A percentile compares a stretch with the other conserved stretches of the same genome.
Conservation (phyloP, 2,329 filamentous ascomycete species). For the Rhytidhysteron rufulum region DNA sequence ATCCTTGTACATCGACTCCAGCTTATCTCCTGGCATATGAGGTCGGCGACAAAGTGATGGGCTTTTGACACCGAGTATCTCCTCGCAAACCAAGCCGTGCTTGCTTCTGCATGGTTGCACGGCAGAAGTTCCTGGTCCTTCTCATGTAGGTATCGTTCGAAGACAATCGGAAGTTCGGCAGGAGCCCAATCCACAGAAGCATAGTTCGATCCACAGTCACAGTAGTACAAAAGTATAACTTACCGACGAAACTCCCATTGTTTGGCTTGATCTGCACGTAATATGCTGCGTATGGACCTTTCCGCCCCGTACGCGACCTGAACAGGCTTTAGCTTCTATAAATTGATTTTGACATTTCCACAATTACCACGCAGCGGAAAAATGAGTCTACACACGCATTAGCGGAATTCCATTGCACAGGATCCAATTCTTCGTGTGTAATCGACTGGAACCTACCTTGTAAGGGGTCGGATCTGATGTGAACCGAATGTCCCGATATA, state of each 20-base stretch:
- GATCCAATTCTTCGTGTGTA: neutral
- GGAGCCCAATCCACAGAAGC: no score
- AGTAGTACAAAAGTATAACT: constrained; percentile 29
- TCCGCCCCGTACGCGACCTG: constrained; percentile 77
- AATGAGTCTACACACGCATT: constrained; percentile 60
- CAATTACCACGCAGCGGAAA: constrained; percentile 68
- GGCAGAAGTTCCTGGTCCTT: neutral
- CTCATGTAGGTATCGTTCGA: no score
- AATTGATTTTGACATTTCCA: neutral
- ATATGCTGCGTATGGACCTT: constrained; percentile 84
- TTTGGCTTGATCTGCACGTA: constrained; percentile 78
- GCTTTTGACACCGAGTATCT: no score
- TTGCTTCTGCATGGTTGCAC: neutral
- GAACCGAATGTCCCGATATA: constrained; percentile 83
- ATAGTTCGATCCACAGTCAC: no score
- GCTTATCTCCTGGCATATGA: no score
- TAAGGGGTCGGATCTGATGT: constrained; percentile 82
- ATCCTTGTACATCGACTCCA: no score
- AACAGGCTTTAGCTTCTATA: constrained; percentile 6
- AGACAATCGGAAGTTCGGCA: no score
- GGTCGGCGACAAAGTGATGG: no score
- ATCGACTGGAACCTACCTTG: constrained; percentile 56
- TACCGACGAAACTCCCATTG: constrained; percentile 65
- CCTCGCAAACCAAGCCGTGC: no score
- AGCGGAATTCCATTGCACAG: constrained; percentile 10